Evolutionary conservation across 345 rosid genomes (phyloP).

Genomic region (Gossypium arboreum): DNA sequence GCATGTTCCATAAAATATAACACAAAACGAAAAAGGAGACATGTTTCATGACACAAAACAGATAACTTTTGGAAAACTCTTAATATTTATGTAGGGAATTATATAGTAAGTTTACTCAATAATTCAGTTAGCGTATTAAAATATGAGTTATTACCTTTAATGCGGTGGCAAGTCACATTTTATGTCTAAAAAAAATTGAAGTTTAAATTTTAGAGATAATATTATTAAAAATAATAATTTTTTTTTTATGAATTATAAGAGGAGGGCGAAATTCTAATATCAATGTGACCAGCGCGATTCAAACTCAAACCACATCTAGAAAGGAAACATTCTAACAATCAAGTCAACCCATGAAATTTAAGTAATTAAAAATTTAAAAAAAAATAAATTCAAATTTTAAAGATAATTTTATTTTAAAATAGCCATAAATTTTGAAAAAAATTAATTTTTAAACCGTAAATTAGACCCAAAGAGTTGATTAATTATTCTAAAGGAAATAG

Average conservation of each 20-base stretch:
- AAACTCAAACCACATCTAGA: fast-evolving
- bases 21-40: neutral
- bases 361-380: fast-evolving
- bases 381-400: no score
- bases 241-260: neutral
- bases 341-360: fast-evolving
- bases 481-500: no score
- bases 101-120: neutral
- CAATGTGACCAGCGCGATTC: fast-evolving
- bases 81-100: neutral
- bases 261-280: fast-evolving
- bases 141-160: no score
- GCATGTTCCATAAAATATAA: neutral
- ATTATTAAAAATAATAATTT: neutral
- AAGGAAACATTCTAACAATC: fast-evolving
- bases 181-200: no score
- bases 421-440: no score
- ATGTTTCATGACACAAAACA: neutral
- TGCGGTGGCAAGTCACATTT: no score
- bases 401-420: no score
- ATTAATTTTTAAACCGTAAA: no score
- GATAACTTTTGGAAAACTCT: neutral
- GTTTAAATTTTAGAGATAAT: no score
- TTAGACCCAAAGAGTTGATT: no score
- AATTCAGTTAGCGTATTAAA: neutral